A percentile compares a stretch with the other conserved stretches of the same genome.
Conservation (phyloP, 805 yeast genomes). For the Vanderwaltozyma polyspora region DNA sequence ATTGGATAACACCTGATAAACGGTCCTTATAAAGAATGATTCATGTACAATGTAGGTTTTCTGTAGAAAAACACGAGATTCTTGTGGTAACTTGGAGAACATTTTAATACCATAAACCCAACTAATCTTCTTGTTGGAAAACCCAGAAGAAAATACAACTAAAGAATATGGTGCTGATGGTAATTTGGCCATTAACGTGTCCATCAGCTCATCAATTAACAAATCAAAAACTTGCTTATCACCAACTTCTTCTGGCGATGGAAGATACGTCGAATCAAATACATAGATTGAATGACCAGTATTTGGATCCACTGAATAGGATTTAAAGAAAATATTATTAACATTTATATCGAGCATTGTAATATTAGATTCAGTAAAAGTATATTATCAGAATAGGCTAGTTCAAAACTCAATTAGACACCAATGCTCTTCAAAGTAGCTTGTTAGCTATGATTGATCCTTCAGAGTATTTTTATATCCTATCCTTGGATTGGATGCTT, state of each 20-base stretch:
- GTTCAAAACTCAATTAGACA: no score
- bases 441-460: no score
- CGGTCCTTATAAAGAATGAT: constrained; percentile 75
- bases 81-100: constrained; percentile 47
- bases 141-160: constrained; percentile 74
- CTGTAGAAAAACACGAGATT: constrained; percentile 40
- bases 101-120: constrained; percentile 67
- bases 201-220: constrained; percentile 41
- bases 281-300: constrained; percentile 64
- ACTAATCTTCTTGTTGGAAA: constrained; percentile 36
- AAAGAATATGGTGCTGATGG: constrained; percentile 58
- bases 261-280: constrained; percentile 74
- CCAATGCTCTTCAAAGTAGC: no score
- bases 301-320: constrained; percentile 55
- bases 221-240: constrained; percentile 30
- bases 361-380: background rate
- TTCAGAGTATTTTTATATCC: no score
- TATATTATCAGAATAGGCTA: no score
- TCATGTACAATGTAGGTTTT: constrained; percentile 79
- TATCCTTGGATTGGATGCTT: no score
- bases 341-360: constrained; percentile 25
- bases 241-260: constrained; percentile 38
- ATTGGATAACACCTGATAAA: constrained; percentile 59
- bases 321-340: constrained; percentile 41
- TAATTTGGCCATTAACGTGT: constrained; percentile 41